These are phyloP conservation scores for Nicotiana noctiflora DNA, from an alignment of 257 asterid genomes.

Conservation along the genomic window DNA sequence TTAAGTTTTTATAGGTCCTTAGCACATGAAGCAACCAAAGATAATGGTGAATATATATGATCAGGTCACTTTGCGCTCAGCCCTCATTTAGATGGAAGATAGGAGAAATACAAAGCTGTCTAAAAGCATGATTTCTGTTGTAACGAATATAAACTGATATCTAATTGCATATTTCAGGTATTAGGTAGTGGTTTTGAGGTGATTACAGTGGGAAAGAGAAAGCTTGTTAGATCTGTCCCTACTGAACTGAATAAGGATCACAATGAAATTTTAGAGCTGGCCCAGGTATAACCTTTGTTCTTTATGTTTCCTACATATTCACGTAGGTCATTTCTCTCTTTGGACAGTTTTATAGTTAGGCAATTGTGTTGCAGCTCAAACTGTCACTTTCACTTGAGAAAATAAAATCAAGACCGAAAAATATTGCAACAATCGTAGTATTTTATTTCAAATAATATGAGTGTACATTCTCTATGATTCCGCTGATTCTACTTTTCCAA, in stretches of 20 bases:
- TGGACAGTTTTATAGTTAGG: not conserved
- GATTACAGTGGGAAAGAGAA: slow-evolving; percentile 78
- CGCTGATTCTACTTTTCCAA: no score
- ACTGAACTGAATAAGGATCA: slow-evolving; percentile 96
- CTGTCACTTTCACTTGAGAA: not conserved
- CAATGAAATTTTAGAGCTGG: slow-evolving; percentile 90
- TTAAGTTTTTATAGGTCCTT: not conserved
- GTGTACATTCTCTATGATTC: no score
- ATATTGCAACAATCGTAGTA: no score
- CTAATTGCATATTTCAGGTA: slow-evolving; percentile 39
- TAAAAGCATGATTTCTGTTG: not conserved
- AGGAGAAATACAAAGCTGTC: not conserved
- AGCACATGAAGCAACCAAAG: not conserved
- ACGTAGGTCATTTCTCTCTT: not conserved
- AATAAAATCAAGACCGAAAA: no score
- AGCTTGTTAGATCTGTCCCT: slow-evolving; percentile 95
- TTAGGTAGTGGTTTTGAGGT: slow-evolving; percentile 97
- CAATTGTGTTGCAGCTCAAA: not conserved
- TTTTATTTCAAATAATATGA: no score
- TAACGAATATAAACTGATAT: not conserved
- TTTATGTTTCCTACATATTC: not conserved
- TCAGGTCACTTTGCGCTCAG: not conserved
- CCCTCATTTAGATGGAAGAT: not conserved
- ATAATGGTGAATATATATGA: not conserved
- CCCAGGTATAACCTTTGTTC: slow-evolving; percentile 56